Conservation (phyloP, 2,329 filamentous ascomycete genomes). For the Exophiala sideris region DNA sequence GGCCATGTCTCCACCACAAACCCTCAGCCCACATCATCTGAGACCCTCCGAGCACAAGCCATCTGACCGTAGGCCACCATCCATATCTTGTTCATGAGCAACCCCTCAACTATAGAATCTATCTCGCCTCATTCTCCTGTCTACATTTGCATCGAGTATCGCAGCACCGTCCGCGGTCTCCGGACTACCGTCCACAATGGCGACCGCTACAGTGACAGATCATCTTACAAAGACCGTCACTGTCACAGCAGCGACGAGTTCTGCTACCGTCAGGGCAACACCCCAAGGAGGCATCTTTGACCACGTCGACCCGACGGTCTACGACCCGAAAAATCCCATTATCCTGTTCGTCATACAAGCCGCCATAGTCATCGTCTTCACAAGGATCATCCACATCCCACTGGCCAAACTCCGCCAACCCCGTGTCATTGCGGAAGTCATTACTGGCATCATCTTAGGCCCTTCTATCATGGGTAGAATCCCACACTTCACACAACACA, state of each 20-base stretch:
- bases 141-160: not conserved
- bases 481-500: slow-evolving; percentile 69
- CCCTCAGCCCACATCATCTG: not conserved
- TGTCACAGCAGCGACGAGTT: slow-evolving; percentile 18
- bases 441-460: slow-evolving; percentile 79
- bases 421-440: slow-evolving; percentile 78
- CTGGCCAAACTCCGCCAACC: slow-evolving; percentile 74
- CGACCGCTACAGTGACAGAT: slow-evolving; percentile 25
- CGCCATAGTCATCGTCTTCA: slow-evolving; percentile 71
- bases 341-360: slow-evolving; percentile 73
- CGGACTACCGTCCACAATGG: slow-evolving; percentile 11
- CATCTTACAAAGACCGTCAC: slow-evolving; percentile 23
- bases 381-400: slow-evolving; percentile 70
- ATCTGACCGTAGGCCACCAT: not conserved
- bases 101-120: not conserved
- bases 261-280: slow-evolving; percentile 38
- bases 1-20: not conserved
- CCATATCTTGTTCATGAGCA: not conserved
- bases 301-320: slow-evolving; percentile 64
- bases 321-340: slow-evolving; percentile 69
- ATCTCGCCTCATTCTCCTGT: not conserved
- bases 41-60: not conserved
- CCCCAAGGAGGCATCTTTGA: slow-evolving; percentile 69
- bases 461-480: slow-evolving; percentile 86
- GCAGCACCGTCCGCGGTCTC: not conserved